phyloP scores from a whole-genome alignment of 2,329 filamentous ascomycete species.

The Claviceps maximensis region DNA sequence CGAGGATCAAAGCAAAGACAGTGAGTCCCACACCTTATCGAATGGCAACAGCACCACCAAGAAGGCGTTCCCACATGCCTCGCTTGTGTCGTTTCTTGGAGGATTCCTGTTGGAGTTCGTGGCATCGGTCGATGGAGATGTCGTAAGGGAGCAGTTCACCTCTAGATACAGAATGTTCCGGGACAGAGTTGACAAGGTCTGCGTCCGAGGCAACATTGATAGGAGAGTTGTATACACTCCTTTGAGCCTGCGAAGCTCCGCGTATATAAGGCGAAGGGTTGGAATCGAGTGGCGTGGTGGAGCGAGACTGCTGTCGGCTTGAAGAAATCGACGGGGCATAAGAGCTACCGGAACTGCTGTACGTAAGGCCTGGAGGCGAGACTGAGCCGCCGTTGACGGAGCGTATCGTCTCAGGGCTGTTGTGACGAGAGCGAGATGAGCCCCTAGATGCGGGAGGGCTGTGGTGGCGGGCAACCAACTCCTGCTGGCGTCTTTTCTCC shows the following conservation, averaged over 20 bases:
- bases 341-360: slow-evolving; percentile 36
- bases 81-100: slow-evolving; percentile 36
- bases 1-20: neutral
- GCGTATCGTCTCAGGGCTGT: slow-evolving; percentile 27
- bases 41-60: slow-evolving; percentile 30
- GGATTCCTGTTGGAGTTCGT: slow-evolving; percentile 32
- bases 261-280: slow-evolving; percentile 31
- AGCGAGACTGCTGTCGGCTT: slow-evolving; percentile 34
- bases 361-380: slow-evolving; percentile 35
- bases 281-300: slow-evolving; percentile 38
- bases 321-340: slow-evolving; percentile 35
- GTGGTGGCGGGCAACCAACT: slow-evolving; percentile 26
- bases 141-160: slow-evolving; percentile 38
- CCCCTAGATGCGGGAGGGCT: slow-evolving; percentile 34
- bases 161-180: slow-evolving; percentile 11
- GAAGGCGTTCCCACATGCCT: slow-evolving; percentile 41
- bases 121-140: slow-evolving; percentile 38
- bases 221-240: slow-evolving; percentile 36
- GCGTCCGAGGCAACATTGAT: slow-evolving; percentile 31
- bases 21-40: slow-evolving; percentile 14
- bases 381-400: slow-evolving; percentile 21
- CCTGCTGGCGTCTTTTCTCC: slow-evolving; percentile 29
- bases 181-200: slow-evolving; percentile 24
- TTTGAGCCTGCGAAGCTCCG: slow-evolving; percentile 15
- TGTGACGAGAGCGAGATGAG: slow-evolving; percentile 27